Conservation (phyloP, 352 stramenopile species). For the Pythium guiyangense region DNA sequence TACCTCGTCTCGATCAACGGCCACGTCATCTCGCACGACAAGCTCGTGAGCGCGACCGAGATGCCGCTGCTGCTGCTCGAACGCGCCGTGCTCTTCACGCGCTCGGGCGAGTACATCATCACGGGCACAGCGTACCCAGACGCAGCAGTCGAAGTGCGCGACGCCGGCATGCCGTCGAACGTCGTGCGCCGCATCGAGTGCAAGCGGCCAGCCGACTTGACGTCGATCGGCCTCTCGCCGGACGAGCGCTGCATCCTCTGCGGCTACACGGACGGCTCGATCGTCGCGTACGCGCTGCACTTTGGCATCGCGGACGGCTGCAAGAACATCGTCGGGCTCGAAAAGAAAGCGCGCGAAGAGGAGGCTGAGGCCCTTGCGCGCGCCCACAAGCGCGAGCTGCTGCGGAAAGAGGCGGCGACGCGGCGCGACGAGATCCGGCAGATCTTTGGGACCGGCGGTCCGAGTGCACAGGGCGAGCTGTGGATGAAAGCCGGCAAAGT, state of each 20-base stretch:
- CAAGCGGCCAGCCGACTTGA: slow-evolving; percentile 59
- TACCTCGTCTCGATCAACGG: slow-evolving; percentile 84
- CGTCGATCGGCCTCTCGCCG: slow-evolving; percentile 67
- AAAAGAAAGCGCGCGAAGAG: slow-evolving; percentile 70
- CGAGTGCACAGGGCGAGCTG: slow-evolving; percentile 24
- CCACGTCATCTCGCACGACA: slow-evolving; percentile 61
- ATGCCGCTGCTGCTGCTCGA: slow-evolving; percentile 58
- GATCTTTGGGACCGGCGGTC: slow-evolving; percentile 36
- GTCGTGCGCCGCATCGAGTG: slow-evolving; percentile 78
- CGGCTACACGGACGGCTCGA: slow-evolving; percentile 71
- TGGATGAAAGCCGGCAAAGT: slow-evolving; percentile 56
- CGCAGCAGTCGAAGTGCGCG: slow-evolving; percentile 72
- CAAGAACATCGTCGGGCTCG: slow-evolving; percentile 59
- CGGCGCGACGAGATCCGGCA: slow-evolving; percentile 39
- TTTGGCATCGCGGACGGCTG: slow-evolving; percentile 76
- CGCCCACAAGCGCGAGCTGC: slow-evolving; percentile 60
- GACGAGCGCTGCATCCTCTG: slow-evolving; percentile 82
- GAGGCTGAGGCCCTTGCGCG: slow-evolving; percentile 76
- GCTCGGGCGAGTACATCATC: slow-evolving; percentile 77
- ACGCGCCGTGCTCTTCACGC: slow-evolving; percentile 67
- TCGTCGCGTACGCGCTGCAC: slow-evolving; percentile 80
- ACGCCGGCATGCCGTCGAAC: slow-evolving; percentile 45
- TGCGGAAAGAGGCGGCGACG: slow-evolving; percentile 46
- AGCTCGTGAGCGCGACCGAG: slow-evolving; percentile 31
- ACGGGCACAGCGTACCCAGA: slow-evolving; percentile 53